A percentile compares a stretch with the other conserved stretches of the same genome.
Conservation (phyloP, 179 eudicot species). For the Silene noctiflora region DNA sequence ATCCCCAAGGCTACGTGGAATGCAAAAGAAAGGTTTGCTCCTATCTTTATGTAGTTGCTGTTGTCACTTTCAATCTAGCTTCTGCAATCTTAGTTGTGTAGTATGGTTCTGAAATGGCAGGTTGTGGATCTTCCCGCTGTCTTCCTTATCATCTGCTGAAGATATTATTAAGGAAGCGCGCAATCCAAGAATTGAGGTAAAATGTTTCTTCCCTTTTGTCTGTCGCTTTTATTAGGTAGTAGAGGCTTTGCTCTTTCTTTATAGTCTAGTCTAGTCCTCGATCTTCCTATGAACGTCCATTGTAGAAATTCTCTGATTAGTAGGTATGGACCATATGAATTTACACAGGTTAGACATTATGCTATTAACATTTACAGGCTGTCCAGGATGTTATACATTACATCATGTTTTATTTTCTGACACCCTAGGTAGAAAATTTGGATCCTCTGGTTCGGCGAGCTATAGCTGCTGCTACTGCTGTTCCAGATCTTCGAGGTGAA, state of each 20-base stretch:
- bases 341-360: conserved; percentile 6
- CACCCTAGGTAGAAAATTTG: conserved; percentile 55
- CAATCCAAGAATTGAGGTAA: conserved; percentile 68
- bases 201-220: background rate
- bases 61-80: conserved; percentile 5
- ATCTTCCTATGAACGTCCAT: background rate
- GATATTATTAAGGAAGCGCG: conserved; percentile 51
- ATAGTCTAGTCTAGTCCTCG: background rate
- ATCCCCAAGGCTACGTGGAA: conserved; percentile 89
- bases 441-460: conserved; percentile 92
- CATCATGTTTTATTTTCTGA: conserved; percentile 12
- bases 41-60: conserved; percentile 7
- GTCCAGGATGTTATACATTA: background rate
- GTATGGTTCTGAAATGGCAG: conserved; percentile 43
- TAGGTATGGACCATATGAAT: background rate
- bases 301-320: background rate
- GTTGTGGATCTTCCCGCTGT: conserved; percentile 81
- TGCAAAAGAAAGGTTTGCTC: conserved; percentile 74
- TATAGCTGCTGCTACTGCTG: conserved; percentile 60
- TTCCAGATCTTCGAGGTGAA: conserved; percentile 86
- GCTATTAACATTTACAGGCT: background rate
- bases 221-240: background rate
- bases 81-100: conserved; percentile 16
- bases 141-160: conserved; percentile 73
- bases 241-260: background rate